Conservation (phyloP, 1,139 yeast species). For the Suhomyces bolitotheri region DNA sequence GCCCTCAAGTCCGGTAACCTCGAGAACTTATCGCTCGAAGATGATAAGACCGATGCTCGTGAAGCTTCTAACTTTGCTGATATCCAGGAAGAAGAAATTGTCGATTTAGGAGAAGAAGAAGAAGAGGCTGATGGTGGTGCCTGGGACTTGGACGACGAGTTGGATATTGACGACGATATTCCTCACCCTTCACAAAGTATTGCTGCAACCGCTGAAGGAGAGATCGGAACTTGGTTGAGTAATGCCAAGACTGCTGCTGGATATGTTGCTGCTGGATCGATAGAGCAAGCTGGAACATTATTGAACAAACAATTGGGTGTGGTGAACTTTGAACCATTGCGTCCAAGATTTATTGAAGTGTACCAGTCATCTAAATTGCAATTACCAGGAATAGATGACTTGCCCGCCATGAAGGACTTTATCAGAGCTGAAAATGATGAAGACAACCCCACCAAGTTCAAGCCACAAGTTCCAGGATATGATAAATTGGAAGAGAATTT, state of each 20-base stretch:
- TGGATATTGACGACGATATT: constrained; percentile 46
- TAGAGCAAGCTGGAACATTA: constrained; percentile 92
- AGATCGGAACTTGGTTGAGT: constrained; percentile 79
- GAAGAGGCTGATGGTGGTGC: constrained; percentile 60
- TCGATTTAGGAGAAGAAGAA: constrained; percentile 52
- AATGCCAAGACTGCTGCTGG: constrained; percentile 91
- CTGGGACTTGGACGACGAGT: constrained; percentile 54
- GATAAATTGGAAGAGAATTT: constrained; percentile 66
- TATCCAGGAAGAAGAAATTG: constrained; percentile 34
- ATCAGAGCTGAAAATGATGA: constrained; percentile 62
- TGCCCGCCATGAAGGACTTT: constrained; percentile 69
- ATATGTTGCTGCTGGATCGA: constrained; percentile 93
- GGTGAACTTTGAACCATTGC: constrained; percentile 82
- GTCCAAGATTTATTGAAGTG: constrained; percentile 77
- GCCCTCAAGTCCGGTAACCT: constrained; percentile 75
- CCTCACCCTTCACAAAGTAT: constrained; percentile 33
- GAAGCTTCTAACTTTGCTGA: constrained; percentile 17
- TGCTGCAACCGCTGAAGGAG: constrained; percentile 45
- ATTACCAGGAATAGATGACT: constrained; percentile 67
- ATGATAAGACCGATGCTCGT: constrained; percentile 23
- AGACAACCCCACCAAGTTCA: constrained; percentile 55
- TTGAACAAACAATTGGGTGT: constrained; percentile 88
- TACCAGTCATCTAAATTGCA: constrained; percentile 78
- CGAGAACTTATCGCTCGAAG: constrained; percentile 61
- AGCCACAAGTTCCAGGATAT: constrained; percentile 76